Percentiles rank a stretch among this genome's conserved stretches.
phyloP scores from a whole-genome alignment of 2,329 filamentous ascomycete species.

The Arthroderma sp. region DNA sequence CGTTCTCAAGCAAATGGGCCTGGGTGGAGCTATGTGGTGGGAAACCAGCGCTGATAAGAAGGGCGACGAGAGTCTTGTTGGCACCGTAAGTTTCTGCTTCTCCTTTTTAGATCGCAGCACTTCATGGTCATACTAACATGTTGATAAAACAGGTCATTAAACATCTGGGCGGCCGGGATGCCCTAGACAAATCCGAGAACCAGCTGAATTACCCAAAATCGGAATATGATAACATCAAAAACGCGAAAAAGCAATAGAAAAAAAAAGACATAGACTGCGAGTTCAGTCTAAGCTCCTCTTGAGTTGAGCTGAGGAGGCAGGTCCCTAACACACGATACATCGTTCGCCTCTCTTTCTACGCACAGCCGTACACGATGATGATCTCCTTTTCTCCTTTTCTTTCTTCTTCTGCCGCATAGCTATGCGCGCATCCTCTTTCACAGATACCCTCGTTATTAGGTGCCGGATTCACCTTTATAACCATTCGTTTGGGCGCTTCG shows the following conservation, averaged over 20 bases:
- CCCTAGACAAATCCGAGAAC: slow-evolving; percentile 10
- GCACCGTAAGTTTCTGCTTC: slow-evolving; percentile 5
- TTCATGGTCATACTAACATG: neutral
- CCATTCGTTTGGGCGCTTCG: slow-evolving; percentile 3
- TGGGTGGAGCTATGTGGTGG: slow-evolving; percentile 97
- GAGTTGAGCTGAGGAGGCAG: slow-evolving; percentile 1
- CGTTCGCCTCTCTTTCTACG: neutral
- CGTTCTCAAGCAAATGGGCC: slow-evolving; percentile 53
- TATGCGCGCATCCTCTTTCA: neutral
- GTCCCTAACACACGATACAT: neutral
- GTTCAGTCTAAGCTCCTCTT: slow-evolving; percentile 2
- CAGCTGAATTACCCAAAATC: slow-evolving; percentile 12
- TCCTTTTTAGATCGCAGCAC: neutral
- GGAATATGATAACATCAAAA: slow-evolving; percentile 12
- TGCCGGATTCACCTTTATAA: slow-evolving; percentile 4
- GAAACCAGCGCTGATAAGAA: slow-evolving; percentile 62
- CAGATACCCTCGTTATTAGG: slow-evolving; percentile 5
- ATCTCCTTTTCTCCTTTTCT: neutral
- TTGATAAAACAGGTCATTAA: slow-evolving; percentile 9
- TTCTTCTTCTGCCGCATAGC: neutral
- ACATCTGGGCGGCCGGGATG: slow-evolving; percentile 5
- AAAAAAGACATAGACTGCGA: neutral
- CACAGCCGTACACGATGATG: neutral
- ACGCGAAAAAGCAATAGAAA: too few species aligned
- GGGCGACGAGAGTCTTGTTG: slow-evolving; percentile 9